phyloP scores from a whole-genome alignment of 2,329 filamentous ascomycete genomes.

The Nigrospora osmanthi region DNA sequence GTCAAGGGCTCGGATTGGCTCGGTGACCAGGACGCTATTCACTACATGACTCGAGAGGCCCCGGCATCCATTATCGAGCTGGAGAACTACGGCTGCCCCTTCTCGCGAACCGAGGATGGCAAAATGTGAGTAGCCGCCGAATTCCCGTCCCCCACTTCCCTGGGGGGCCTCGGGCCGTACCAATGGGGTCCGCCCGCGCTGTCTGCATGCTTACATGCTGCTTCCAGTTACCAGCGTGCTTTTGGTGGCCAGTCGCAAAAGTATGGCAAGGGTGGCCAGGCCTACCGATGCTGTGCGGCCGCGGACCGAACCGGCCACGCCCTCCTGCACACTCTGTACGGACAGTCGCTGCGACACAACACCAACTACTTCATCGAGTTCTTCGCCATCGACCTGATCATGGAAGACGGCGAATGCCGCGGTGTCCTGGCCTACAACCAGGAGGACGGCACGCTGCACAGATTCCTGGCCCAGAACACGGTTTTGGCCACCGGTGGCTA shows the following conservation, averaged over 20 bases:
- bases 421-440: conserved; percentile 98
- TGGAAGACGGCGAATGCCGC: conserved; percentile 95
- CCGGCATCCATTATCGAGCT: conserved; percentile 88
- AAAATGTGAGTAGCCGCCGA: conserved; percentile 59
- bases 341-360: conserved; percentile 93
- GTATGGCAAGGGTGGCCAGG: conserved; percentile 93
- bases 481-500: conserved; percentile 96
- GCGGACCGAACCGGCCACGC: conserved; percentile 96
- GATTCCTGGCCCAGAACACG: conserved; percentile 94
- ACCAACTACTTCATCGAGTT: conserved; percentile 99
- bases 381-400: conserved; percentile 93
- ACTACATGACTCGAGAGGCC: conserved; percentile 97
- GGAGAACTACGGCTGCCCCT: conserved; percentile 95
- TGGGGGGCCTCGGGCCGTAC: too few species aligned
- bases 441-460: conserved; percentile 94
- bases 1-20: conserved; percentile 98
- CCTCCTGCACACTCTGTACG: conserved; percentile 96
- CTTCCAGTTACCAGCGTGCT: conserved; percentile 79
- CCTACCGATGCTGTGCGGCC: conserved; percentile 93
- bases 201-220: not conserved
- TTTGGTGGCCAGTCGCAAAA: conserved; percentile 97
- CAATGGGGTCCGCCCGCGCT: too few species aligned
- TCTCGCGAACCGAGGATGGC: conserved; percentile 92
- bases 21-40: conserved; percentile 93
- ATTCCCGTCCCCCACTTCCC: too few species aligned